A percentile compares a stretch with the other conserved stretches of the same genome.
These are phyloP conservation scores for Pseudonectria foliicola DNA, from an alignment of 2,329 filamentous ascomycete species.

Conservation along the genomic window DNA sequence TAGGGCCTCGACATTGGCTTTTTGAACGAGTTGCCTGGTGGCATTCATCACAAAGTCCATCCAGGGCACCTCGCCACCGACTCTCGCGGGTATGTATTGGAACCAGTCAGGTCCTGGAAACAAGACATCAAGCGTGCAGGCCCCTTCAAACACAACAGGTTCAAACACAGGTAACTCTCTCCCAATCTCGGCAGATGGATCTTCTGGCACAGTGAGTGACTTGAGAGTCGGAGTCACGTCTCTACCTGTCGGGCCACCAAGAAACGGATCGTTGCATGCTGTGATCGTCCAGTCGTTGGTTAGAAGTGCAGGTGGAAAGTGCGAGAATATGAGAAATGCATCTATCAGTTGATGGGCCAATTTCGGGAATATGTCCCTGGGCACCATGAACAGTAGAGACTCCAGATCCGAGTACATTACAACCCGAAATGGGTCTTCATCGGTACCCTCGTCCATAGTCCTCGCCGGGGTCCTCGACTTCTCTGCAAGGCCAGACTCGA, in stretches of 20 bases:
- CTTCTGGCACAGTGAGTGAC: constrained; percentile 3
- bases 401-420: constrained; percentile 73
- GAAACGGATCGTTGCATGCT: constrained; percentile 25
- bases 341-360: constrained; percentile 50
- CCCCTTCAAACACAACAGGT: constrained; percentile 22
- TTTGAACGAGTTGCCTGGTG: constrained; percentile 53
- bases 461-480: constrained; percentile 58
- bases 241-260: constrained; percentile 8
- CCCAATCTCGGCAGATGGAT: constrained; percentile 14
- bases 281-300: constrained; percentile 21
- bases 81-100: constrained; percentile 27
- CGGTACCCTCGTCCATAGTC: constrained; percentile 64
- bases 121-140: constrained; percentile 42
- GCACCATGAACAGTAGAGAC: constrained; percentile 50
- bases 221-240: constrained; percentile 2
- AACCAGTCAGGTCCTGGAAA: constrained; percentile 44
- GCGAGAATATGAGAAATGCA: constrained; percentile 63
- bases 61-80: constrained; percentile 19
- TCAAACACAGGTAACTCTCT: constrained; percentile 23
- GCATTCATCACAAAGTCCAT: constrained; percentile 44
- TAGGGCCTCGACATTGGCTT: constrained; percentile 31
- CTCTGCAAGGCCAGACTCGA: constrained; percentile 45
- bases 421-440: constrained; percentile 77
- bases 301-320: constrained; percentile 46
- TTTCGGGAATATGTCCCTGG: constrained; percentile 25